A percentile compares a stretch with the other conserved stretches of the same genome.
Evolutionary conservation across 768 basidiomycete species (phyloP).

Genomic region (Tylopilus sp.): DNA sequence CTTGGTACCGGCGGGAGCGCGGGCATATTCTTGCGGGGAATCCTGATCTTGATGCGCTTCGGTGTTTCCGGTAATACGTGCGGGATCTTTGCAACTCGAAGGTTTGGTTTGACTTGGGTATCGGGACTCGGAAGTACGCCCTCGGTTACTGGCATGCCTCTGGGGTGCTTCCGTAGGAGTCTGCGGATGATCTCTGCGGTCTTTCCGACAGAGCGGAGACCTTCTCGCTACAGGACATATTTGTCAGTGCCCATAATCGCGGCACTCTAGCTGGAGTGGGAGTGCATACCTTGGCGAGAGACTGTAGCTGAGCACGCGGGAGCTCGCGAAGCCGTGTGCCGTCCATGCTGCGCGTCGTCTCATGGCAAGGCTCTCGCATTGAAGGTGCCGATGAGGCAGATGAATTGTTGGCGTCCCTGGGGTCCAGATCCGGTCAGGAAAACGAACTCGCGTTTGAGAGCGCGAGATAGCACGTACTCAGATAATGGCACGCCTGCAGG

Average conservation of each 20-base stretch:
- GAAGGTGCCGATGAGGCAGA: slow-evolving; percentile 8
- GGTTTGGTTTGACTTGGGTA: neutral
- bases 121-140: neutral
- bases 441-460: neutral
- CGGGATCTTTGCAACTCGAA: slow-evolving; percentile 4
- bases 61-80: slow-evolving; percentile 4
- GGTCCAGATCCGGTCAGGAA: neutral
- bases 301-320: slow-evolving; percentile 21
- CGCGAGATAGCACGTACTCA: slow-evolving; percentile 5
- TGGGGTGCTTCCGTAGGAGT: slow-evolving; percentile 25
- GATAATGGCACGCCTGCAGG: slow-evolving; percentile 22
- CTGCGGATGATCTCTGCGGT: slow-evolving; percentile 27
- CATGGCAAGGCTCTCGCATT: neutral
- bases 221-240: slow-evolving; percentile 18
- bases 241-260: neutral
- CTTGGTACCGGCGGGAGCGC: neutral
- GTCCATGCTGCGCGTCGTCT: slow-evolving; percentile 12
- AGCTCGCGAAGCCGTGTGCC: slow-evolving; percentile 20
- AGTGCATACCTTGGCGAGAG: slow-evolving; percentile 23
- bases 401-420: slow-evolving; percentile 6
- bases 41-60: neutral
- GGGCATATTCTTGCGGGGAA: neutral
- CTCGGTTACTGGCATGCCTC: slow-evolving; percentile 20
- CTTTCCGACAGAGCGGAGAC: slow-evolving; percentile 24
- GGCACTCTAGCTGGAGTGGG: neutral